These are phyloP conservation scores for Diplodia seriata DNA, from an alignment of 2,329 filamentous ascomycete species.

Conservation along the genomic window DNA sequence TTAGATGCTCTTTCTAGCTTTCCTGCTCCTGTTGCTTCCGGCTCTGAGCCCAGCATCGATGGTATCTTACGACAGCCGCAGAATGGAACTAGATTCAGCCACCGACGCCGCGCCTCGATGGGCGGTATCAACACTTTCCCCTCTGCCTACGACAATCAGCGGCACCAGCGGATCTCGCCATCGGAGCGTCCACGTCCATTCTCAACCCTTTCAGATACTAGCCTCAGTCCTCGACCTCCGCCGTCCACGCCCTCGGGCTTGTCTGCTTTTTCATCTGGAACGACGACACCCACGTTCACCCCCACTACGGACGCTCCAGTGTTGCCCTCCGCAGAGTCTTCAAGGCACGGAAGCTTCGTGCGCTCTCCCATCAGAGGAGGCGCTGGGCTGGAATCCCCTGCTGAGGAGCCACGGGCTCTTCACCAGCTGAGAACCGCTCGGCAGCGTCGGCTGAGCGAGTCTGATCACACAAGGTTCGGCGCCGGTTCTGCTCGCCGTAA, in stretches of 20 bases:
- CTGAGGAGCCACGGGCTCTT: conserved; percentile 47
- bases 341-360: conserved; percentile 50
- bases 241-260: conserved; percentile 67
- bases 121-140: conserved; percentile 58
- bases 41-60: conserved; percentile 57
- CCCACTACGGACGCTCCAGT: conserved; percentile 47
- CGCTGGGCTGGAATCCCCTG: conserved; percentile 52
- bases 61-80: conserved; percentile 61
- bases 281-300: conserved; percentile 49
- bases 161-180: conserved; percentile 56
- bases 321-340: conserved; percentile 44
- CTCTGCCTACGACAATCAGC: conserved; percentile 60
- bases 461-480: conserved; percentile 66
- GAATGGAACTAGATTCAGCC: conserved; percentile 61
- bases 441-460: conserved; percentile 65
- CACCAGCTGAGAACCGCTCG: conserved; percentile 50
- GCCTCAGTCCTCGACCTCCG: conserved; percentile 65
- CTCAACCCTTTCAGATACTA: conserved; percentile 61
- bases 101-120: conserved; percentile 62
- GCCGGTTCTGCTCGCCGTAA: conserved; percentile 68
- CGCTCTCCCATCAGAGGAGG: conserved; percentile 43
- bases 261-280: conserved; percentile 61
- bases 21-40: conserved; percentile 54
- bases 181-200: conserved; percentile 50
- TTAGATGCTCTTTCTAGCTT: conserved; percentile 59